Base-by-base conservation (phyloP, 2,329 filamentous ascomycete species). In the Rasamsonia emersonii region DNA sequence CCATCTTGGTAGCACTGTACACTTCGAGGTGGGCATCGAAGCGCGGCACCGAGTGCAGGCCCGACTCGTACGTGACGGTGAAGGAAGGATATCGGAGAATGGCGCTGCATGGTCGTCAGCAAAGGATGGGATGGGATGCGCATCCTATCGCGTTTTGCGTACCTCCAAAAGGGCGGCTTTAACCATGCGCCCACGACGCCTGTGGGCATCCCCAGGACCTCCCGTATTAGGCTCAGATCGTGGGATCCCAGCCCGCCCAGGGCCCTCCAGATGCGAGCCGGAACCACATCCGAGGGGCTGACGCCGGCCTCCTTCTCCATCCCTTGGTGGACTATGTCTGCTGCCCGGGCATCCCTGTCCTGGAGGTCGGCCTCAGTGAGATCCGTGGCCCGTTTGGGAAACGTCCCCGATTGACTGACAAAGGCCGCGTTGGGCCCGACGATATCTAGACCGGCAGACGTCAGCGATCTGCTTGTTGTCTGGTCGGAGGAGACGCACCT, bases 1-100 rank as follows among this genome's bases (percentile, higher is more conserved):
- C 70, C 0, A 62, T 65, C 50, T 77, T 78, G 9, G 62, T 52
- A 9, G 55, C 46, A 0, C 62, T 62, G 43, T 71, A 77, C 0
- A 77, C 58, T 33, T 52, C 49, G 14, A 54, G 47, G n/a, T 41
- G 42, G 10, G 49, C 46, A 14, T 52, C 51, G 15, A 52, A 53
- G 8, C 40, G 35, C 0, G 72, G 68, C 1, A 79, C 61, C 1
- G 49, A 42, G 42, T 70, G 62, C 23, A 77, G 55, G 0, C 74
- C 73, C 1, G 64, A 68, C 40, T 79, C 74, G 46, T 76, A 78
- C 0, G 62, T 63, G 2, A 74, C 68, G 2, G 67, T 50, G 39
- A 75, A 78, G 2, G 43, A 37, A 5, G 44, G 42, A 35, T 56
- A 58, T 30, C 52, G 43, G 19, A 57, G 47, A 11, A 56, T 30